Evolutionary conservation across 2,329 filamentous ascomycete species (phyloP), one percentile per base, ranked within the genome.

Genomic region (Plectosphaerella sp.): DNA sequence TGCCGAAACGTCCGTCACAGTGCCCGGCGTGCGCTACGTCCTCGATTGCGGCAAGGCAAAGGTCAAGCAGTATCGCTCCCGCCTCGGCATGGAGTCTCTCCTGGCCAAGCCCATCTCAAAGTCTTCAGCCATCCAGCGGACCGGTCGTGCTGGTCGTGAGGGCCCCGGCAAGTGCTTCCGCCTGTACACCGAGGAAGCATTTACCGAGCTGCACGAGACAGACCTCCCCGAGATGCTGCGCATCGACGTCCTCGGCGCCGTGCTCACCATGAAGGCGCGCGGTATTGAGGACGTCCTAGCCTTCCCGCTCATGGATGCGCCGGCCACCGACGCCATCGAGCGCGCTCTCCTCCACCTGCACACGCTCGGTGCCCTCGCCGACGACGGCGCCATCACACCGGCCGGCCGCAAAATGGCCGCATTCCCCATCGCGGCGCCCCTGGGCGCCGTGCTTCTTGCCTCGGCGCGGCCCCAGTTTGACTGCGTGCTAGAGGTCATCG

Each of bases 1-100:
- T 61, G 94, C 94, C n/a, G 94, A 99, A 68, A 97, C 94, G 0
- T 97, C 94, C 1, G 89, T 99, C 54, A 99, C 94, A 0, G 92
- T 99, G 0, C 88, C 93, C 0, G 94, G 94, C 2, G 91, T 99
- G 7, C 84, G 90, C 5, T 94, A 88, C 60, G 93, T 99, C 10
- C 80, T 99, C 18, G 94, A 99, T 64, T 89, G 89, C 51, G 94
- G 94, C 45, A 97, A 97, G 63, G 89, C 89, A 9, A 99, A 99
- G 66, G 82, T 95, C 58, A 97, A 97, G 70, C 88, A 96, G 58
- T 99, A 91, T 66, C 87, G 92, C 14, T 83, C 88, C 15, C 81
- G 86, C 1, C 78, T 97, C 0, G 92, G 91, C 5, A 85, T 99
- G 64, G 93, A 97, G 61, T 96, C 93, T 0, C 79, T 99, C 1